Evolutionary conservation across 2,329 filamentous ascomycete genomes (phyloP), one percentile per base, ranked within the genome.

Genomic region (Beauveria bassiana): DNA sequence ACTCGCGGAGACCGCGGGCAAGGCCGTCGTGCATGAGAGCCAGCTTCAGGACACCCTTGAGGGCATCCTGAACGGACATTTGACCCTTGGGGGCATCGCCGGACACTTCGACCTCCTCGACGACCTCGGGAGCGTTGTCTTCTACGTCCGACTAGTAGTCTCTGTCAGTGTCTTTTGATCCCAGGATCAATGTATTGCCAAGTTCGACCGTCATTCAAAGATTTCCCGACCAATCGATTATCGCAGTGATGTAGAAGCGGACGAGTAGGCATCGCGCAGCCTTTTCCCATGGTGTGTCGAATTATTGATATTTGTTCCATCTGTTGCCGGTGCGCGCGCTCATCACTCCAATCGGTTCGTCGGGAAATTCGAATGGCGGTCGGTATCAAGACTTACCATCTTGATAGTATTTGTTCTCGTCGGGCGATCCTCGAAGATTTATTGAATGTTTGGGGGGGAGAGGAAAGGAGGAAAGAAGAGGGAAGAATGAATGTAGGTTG

Each of bases 11-110:
- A 82, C 95, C 95, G 73, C 95, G 93, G 77, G 95, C 95, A 72
- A 99, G 93, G 78, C 95, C 95, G 78, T 99, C 95, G 89, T 99
- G 93, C 89, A 98, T 97, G 73, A 99, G 90, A 68, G 95, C 89
- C 77, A 98, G 90, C 86, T 96, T 96, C 77, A 99, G 86, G 69
- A 97, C 95, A 78, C 95, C 95, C 87, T 99, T 99, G 75, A 99
- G 90, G 72, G 95, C 95, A 75, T 99, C 95, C 72, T 97, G 88
- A 74, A 98, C 93, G 77, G 90, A 93, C 93, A 99, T 98, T 85
- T 92, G 91, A 75, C 90, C 90, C 80, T 92, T 91, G 78, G 87
- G 87, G 77, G 88, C 89, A 83, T 96, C 93, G 80, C 90, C 92
- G 77, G 89, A 89, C 78, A 97, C 92, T 82, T 98, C 93, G 80